Percentiles rank a stretch among this genome's conserved stretches.
Conservation (phyloP, 2,329 filamentous ascomycete species). For the Cladophialophora exuberans region DNA sequence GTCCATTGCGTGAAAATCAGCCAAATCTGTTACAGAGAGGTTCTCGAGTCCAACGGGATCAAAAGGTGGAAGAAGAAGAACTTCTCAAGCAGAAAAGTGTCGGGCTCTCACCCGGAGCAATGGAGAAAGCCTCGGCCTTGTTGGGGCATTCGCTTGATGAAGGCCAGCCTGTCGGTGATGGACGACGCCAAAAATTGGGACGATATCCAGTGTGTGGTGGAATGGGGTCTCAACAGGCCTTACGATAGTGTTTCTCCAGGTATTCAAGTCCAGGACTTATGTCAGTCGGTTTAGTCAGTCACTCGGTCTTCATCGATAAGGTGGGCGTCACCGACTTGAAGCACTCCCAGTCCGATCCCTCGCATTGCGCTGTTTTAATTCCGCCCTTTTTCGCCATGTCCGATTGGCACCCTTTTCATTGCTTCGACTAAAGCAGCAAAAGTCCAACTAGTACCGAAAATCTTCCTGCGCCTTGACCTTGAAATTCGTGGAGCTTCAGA, state of each 20-base stretch:
- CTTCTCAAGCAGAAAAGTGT: no score
- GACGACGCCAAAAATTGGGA: no score
- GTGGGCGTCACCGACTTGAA: not conserved
- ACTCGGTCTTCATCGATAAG: conserved; percentile 4
- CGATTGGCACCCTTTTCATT: not conserved
- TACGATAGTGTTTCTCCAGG: no score
- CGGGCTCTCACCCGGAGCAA: no score
- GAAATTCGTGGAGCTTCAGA: conserved; percentile 27
- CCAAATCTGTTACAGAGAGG: no score
- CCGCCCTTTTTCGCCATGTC: not conserved
- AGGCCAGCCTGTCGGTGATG: no score
- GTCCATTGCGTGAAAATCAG: conserved; percentile 51
- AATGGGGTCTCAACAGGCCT: no score
- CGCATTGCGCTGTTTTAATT: not conserved
- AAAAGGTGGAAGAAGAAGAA: not conserved
- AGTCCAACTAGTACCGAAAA: conserved; percentile 1
- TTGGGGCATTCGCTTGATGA: no score
- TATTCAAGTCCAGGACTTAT: not conserved
- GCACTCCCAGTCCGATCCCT: not conserved
- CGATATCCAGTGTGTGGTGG: no score
- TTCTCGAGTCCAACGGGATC: not conserved
- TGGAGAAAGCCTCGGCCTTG: no score
- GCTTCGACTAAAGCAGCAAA: not conserved
- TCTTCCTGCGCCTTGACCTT: conserved; percentile 24
- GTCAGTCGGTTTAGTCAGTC: not conserved